Evolutionary conservation across 306 rosid genomes (phyloP), one percentile per base, ranked within the genome.

Genomic region (Lotus japonicus): DNA sequence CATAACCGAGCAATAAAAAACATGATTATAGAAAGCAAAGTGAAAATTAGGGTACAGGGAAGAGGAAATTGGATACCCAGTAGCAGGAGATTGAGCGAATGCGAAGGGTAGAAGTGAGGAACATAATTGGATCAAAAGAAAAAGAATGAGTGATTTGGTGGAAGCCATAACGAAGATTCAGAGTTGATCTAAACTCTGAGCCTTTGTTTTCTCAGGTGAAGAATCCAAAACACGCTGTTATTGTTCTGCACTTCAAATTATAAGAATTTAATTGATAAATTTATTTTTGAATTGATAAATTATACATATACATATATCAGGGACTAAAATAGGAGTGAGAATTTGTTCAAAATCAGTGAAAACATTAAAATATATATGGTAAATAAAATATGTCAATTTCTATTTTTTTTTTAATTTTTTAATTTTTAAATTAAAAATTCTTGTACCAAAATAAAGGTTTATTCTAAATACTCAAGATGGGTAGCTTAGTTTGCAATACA

Each of bases 11-110:
- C 49, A 55, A 68, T 49, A 17, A 38, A 52, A 64, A 66, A 23
- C 11, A 14, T 49, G 14, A 35, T 50, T 50, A 14, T 4, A 61
- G 39, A 42, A 55, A 39, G 28, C 5, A 8, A 54, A 43, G 8
- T 21, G 43, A 48, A 50, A 79, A 39, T 8, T 43, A 63, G 72
- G 77, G 77, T 66, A 68, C 48, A 41, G 6, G 58, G 38, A 38
- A 46, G 15, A 2, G 66, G n/a, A 66, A 76, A 76, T 58, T 68
- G 81, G 81, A 5, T 82, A 91, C 99, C 88, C 92, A 11, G 88
- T 0, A 16, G 90, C 80, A 17, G 84, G 5, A 10, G 96, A 83
- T 58, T 80, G 71, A 15, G 92, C 92, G 66, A 80, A 66, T 13
- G 97, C 83, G 3, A 80, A 66, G 77, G 85, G 69, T 17, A 85